Base-by-base conservation (phyloP, 257 asterid genomes). In the Capsicum pubescens region DNA sequence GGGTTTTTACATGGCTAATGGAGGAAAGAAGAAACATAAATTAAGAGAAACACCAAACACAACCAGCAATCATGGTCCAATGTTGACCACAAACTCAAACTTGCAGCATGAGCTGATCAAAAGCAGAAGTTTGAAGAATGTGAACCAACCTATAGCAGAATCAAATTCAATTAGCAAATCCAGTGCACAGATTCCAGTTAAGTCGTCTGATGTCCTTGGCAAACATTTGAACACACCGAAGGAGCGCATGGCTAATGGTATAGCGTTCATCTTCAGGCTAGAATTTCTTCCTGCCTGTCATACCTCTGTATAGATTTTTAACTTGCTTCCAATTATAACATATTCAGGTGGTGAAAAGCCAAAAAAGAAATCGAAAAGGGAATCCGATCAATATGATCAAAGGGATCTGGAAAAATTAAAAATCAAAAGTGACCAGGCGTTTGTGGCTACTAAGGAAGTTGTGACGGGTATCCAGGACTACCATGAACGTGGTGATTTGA, bases 261-360 rank as follows among this genome's bases (percentile, higher is more conserved):
- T 87, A 91, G 46, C 64, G 72, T 87, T 83, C 84, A 66, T 83
- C 64, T 76, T 82, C 26, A 54, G 66, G 74, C 55, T 88, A 50
- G 80, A 64, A 56, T 84, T 80, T 86, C 77, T 35, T 86, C 83
- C 66, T 83, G 64, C 77, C 66, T 70, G 83, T 84, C n/a, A 42
- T 66, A 10, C 67, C 81, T 79, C 32, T 81, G 84, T 72, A 48
- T 79, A 80, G 87, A 55, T 81, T 60, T 85, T 63, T 82, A 84
- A 63, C 81, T 85, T 80, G 54, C 78, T 86, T 83, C 82, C 86
- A 81, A 70, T 71, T 78, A 80, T 83, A 67, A 86, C 56, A 84
- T 90, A 70, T 84, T 90, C 92, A 96, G 99, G 91, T 89, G 90
- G 87, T 87, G 86, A 81, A 81, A 89, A 87, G 83, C 89, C 82